Evolutionary conservation across 1,139 yeast species (phyloP), one percentile per base, ranked within the genome.

Genomic region (Scheffersomyces insectosa): DNA sequence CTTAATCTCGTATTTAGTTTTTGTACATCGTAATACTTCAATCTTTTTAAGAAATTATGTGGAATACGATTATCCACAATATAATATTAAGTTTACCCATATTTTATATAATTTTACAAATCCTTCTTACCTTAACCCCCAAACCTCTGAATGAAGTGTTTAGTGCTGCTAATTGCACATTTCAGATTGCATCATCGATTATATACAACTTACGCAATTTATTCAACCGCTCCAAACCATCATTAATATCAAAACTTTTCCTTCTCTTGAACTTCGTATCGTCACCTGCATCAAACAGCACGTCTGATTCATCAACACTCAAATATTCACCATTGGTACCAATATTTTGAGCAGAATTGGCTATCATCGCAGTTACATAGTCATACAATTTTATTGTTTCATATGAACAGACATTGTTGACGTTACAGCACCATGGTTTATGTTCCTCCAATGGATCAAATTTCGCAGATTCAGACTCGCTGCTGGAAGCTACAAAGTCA

Each of bases 131-230:
- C 25, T 7, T 16, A 16, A 16, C 4, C 3, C 25, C 25, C 25
- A 3, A 20, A 20, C 25, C 25, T 3, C 6, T 20, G 25, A 20
- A 20, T 5, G 6, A 20, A 20, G 9, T 5, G 25, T 20, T 20
- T 20, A 7, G 25, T 20, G 8, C 25, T 20, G 8, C n/a, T 20
- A 6, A 16, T 20, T 20, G 8, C 8, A 20, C 7, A 20, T 5
- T 20, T 7, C 8, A 20, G 8, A 20, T 20, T 3, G 25, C 25
- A 20, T 64, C 68, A 34, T 59, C 63, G 38, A 54, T 46, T 29
- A 66, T 55, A 49, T 70, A 71, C 30, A 71, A 50, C 45, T 63
- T 67, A 28, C 75, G 55, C 37, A 72, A 52, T 48, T 72, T 70
- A 27, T 57, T 55, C 33, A 72, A 57, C 35, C 65, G 56, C 34